Percentiles rank a stretch among this genome's conserved stretches.
These are phyloP conservation scores for Groenewaldozyma sp. DNA, from an alignment of 1,139 yeast species.

Conservation along the genomic window DNA sequence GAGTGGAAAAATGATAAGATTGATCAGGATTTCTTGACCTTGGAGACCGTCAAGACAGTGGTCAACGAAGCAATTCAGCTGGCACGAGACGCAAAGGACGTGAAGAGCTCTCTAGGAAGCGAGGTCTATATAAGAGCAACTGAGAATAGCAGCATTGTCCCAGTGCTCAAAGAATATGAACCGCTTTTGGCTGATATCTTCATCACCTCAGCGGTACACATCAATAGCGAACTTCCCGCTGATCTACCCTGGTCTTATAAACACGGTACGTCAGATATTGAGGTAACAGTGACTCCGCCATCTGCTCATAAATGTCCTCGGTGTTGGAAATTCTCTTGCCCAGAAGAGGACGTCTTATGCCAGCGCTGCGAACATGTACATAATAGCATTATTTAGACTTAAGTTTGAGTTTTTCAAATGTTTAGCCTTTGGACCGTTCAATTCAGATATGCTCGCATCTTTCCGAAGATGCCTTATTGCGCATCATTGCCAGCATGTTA, in stretches of 20 bases:
- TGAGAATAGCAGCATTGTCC: constrained; percentile 10
- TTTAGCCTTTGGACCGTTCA: too few relatives aligned
- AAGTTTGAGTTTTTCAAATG: too few relatives aligned
- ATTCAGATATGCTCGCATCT: too few relatives aligned
- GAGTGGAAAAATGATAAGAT: constrained; percentile 31
- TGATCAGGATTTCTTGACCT: constrained; percentile 27
- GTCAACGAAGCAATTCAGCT: constrained; percentile 42
- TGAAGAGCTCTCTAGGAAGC: constrained; percentile 61
- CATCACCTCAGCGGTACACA: constrained; percentile 50
- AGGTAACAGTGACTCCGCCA: constrained; percentile 39
- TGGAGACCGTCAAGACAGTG: constrained; percentile 42
- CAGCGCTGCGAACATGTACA: constrained; percentile 44
- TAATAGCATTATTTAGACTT: too few relatives aligned
- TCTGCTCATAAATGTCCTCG: constrained; percentile 66
- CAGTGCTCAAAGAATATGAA: constrained; percentile 21
- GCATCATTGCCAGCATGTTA: too few relatives aligned
- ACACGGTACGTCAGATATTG: constrained; percentile 23
- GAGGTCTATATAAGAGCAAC: constrained; percentile 35
- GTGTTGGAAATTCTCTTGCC: constrained; percentile 78
- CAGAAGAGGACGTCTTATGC: constrained; percentile 48
- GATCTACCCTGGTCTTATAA: constrained; percentile 26
- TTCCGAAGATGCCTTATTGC: too few relatives aligned
- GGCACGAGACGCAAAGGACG: constrained; percentile 39
- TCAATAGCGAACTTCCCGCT: constrained; percentile 26
- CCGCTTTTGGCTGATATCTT: constrained; percentile 43